Percentiles rank a stretch among this genome's conserved stretches.
phyloP scores from a whole-genome alignment of 75 land plant species.

The Picea glauca region DNA sequence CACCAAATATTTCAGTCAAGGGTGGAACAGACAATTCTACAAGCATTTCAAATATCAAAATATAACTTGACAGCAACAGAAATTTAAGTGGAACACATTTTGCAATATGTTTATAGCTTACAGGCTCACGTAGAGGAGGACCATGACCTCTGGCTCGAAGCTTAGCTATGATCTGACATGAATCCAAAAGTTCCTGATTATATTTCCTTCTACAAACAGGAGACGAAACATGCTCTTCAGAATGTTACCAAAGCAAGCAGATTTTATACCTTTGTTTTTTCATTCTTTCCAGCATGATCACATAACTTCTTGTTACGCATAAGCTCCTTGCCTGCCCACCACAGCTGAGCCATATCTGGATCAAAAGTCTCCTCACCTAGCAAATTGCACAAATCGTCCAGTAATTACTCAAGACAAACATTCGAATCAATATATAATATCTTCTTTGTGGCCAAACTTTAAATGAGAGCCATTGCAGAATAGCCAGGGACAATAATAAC shows the following conservation, averaged over 20 bases:
- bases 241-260: background rate
- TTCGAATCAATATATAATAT: background rate
- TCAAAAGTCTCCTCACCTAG: conserved; percentile 31
- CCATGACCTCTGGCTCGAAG: conserved; percentile 41
- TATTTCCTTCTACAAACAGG: background rate
- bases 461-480: background rate
- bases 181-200: background rate
- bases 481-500: too few species aligned
- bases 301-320: conserved; percentile 38
- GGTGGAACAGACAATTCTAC: background rate
- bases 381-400: conserved; percentile 4
- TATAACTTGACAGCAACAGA: background rate
- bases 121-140: conserved; percentile 50
- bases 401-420: background rate
- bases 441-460: background rate
- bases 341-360: conserved; percentile 34
- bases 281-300: conserved; percentile 45
- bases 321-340: conserved; percentile 64
- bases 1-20: background rate
- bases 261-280: conserved; percentile 41
- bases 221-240: background rate
- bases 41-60: background rate
- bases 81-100: background rate
- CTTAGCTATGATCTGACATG: conserved; percentile 41
- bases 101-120: conserved; percentile 11